Base-by-base conservation (phyloP, 257 asterid genomes). In the Ilex aquifolium region DNA sequence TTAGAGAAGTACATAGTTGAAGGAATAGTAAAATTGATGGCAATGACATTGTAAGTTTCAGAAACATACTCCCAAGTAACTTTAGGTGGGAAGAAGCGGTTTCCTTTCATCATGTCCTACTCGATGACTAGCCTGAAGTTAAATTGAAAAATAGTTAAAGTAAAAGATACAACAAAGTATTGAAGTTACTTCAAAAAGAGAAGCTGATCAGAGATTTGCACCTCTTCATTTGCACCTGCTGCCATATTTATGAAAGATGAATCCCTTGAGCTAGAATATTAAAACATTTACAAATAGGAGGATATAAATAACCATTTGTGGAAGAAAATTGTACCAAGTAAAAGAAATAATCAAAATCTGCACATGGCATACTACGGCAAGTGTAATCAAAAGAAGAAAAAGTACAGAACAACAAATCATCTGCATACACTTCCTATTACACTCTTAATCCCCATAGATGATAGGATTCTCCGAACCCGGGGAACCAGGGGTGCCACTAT, bases 141-240 rank as follows among this genome's bases (percentile, higher is more conserved):
- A 76, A 50, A 59, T 31, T 65, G 49, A 57, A 67, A 75, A 57
- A 68, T 64, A 32, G 32, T 56, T 64, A 52, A 14, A 16, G 56
- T n/a, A 51, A 32, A 32, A 12, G 10, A 1, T 11, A 7, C 49
- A 6, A 62, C 11, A 51, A 21, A 17, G 31, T 13, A 31, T 5
- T 5, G 17, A 5, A 14, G 15, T 14, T 17, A 2, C 27, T 21
- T 15, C 10, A 2, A 53, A 7, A 53, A 53, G 57, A 53, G 5
- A 17, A 10, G 5, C 10, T 53, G 57, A 17, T 17, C 11, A 65
- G 32, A 16, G 31, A 54, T 50, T 61, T 62, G 65, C 77, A 88
- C 99, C 76, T 93, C 97, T 53, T 90, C 95, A 66, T 84, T 79
- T 39, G 97, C 96, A 44, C 95, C 97, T 31, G 99, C 95, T 16